These are phyloP conservation scores for Megacollybia marginata DNA, from an alignment of 768 basidiomycete genomes.

Conservation along the genomic window DNA sequence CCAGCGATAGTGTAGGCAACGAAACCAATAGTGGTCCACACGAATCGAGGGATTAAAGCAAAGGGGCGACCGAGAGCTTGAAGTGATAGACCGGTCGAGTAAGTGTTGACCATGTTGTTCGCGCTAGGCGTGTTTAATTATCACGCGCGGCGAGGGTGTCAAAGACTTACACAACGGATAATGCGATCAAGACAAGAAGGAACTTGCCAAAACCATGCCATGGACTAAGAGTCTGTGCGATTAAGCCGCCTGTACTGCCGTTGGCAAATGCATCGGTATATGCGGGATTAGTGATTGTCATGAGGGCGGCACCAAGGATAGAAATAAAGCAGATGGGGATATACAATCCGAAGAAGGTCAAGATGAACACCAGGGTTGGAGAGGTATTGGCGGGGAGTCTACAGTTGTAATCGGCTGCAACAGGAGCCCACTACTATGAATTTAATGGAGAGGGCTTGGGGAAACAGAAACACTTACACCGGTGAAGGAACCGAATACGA, in stretches of 20 bases:
- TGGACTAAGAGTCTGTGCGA: constrained; percentile 31
- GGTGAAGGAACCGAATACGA: constrained; percentile 39
- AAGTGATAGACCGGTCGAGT: constrained; percentile 39
- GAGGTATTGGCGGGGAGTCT: constrained; percentile 37
- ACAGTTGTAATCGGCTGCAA: constrained; percentile 51
- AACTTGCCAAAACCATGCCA: constrained; percentile 34
- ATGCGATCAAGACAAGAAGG: constrained; percentile 32
- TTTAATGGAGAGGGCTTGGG: background rate
- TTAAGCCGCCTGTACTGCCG: constrained; percentile 32
- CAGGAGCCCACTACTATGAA: constrained; percentile 31
- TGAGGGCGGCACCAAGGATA: constrained; percentile 28
- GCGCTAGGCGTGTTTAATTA: constrained; percentile 12
- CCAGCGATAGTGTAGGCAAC: constrained; percentile 30
- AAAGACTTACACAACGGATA: constrained; percentile 32
- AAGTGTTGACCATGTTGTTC: constrained; percentile 36
- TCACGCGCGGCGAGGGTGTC: background rate
- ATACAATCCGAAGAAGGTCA: constrained; percentile 45
- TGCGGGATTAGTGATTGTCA: constrained; percentile 29
- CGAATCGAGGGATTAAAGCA: constrained; percentile 33
- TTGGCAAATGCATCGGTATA: constrained; percentile 29
- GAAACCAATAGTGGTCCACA: constrained; percentile 37
- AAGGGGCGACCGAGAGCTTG: constrained; percentile 37
- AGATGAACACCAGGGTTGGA: constrained; percentile 33
- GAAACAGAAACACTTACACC: constrained; percentile 23
- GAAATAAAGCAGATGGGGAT: constrained; percentile 35